Evolutionary conservation across 1,139 yeast species (phyloP).

Genomic region (Pichia sp.): DNA sequence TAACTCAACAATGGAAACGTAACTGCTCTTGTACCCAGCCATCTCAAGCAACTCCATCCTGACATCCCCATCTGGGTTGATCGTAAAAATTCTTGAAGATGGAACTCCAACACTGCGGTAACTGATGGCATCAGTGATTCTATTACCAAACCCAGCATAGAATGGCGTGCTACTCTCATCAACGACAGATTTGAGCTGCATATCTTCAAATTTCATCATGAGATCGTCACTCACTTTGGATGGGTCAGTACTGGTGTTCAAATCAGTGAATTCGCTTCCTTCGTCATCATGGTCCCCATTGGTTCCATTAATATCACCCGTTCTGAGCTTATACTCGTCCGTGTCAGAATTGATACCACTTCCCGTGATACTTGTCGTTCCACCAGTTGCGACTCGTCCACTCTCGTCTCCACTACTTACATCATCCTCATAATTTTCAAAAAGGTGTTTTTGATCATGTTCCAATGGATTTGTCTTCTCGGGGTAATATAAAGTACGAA

Average conservation of each 20-base stretch:
- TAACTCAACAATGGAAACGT: slow-evolving; percentile 83
- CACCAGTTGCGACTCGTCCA: too few species aligned
- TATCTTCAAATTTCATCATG: slow-evolving; percentile 1
- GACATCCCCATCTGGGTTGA: slow-evolving; percentile 94
- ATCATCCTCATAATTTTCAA: slow-evolving; percentile 1
- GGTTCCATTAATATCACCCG: too few species aligned
- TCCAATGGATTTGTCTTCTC: slow-evolving; percentile 8
- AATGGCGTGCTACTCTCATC: slow-evolving; percentile 53
- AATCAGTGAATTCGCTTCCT: slow-evolving; percentile 15
- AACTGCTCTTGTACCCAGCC: slow-evolving; percentile 87
- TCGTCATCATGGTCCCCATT: neutral
- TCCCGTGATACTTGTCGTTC: too few species aligned
- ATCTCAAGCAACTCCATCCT: slow-evolving; percentile 93
- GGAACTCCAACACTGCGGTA: slow-evolving; percentile 94
- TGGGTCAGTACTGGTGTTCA: slow-evolving; percentile 13
- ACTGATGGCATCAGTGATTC: slow-evolving; percentile 95
- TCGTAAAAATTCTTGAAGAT: slow-evolving; percentile 89
- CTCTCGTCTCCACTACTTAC: neutral
- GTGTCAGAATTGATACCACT: neutral
- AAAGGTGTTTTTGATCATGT: slow-evolving; percentile 4
- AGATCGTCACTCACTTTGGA: neutral
- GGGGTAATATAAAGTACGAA: slow-evolving; percentile 51
- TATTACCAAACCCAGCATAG: slow-evolving; percentile 96
- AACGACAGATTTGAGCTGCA: slow-evolving; percentile 1
- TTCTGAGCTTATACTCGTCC: too few species aligned